phyloP scores from a whole-genome alignment of 2,329 filamentous ascomycete genomes.

The Penicillium hordei region DNA sequence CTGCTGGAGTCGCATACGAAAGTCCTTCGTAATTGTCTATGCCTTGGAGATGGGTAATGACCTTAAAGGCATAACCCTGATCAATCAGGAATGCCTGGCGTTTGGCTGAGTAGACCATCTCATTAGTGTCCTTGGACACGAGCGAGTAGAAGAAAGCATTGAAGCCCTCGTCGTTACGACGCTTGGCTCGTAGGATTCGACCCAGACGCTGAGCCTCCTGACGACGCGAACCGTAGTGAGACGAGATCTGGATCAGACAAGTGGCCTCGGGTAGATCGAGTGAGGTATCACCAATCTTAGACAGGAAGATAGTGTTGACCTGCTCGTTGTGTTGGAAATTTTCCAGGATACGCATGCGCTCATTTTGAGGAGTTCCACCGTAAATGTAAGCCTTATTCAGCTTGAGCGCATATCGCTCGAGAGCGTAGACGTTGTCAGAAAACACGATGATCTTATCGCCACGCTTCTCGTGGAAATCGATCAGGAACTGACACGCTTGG shows the following conservation, averaged over 20 bases:
- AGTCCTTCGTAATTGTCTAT: slow-evolving; percentile 81
- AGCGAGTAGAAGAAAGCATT: slow-evolving; percentile 99
- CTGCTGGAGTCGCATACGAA: slow-evolving; percentile 73
- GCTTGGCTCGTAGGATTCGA: slow-evolving; percentile 89
- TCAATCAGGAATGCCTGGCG: slow-evolving; percentile 96
- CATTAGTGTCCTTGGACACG: slow-evolving; percentile 93
- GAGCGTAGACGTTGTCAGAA: slow-evolving; percentile 92
- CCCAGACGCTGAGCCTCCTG: slow-evolving; percentile 94
- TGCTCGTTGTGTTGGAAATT: slow-evolving; percentile 92
- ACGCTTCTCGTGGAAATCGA: slow-evolving; percentile 91
- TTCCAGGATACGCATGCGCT: slow-evolving; percentile 82
- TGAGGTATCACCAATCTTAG: slow-evolving; percentile 98
- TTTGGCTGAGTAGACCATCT: slow-evolving; percentile 98
- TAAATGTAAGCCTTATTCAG: slow-evolving; percentile 88
- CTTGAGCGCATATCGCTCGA: slow-evolving; percentile 80
- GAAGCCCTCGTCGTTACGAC: slow-evolving; percentile 95
- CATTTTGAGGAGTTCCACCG: slow-evolving; percentile 79
- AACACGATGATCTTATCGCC: slow-evolving; percentile 99
- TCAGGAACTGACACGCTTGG: slow-evolving; percentile 96
- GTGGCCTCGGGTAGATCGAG: slow-evolving; percentile 95
- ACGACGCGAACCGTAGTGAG: slow-evolving; percentile 93
- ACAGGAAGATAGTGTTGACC: slow-evolving; percentile 91
- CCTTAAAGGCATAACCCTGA: slow-evolving; percentile 98
- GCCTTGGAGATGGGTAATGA: slow-evolving; percentile 91
- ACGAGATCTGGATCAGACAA: slow-evolving; percentile 94